Base-by-base conservation (phyloP, 2,329 filamentous ascomycete species). In the Apiospora marii region DNA sequence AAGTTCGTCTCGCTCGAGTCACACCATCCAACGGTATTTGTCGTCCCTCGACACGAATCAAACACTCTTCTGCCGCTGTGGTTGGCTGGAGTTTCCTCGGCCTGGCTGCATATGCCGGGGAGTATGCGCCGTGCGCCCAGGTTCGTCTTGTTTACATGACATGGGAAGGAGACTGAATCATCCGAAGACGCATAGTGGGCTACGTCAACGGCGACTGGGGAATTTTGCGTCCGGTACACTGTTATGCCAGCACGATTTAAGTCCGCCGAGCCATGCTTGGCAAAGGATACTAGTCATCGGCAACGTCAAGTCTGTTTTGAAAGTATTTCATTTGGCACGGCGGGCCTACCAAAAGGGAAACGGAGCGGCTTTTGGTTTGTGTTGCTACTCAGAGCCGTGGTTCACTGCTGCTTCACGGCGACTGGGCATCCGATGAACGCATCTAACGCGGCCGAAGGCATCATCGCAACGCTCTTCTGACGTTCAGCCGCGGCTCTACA, bases 1-100 rank as follows among this genome's bases (percentile, higher is more conserved):
- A n/a, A 37, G 58, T 64, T 64, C 58, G 58, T 64, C 58, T 64
- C 58, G 58, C 58, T 41, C 34, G 10, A 64, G 58, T 64, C 58
- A 41, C 58, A 64, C 58, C 58, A 64, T 64, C 10, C 58, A 22
- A 41, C 7, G 58, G 34, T 64, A 64, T 64, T 64, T 64, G 58
- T 64, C 58, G 58, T 64, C 58, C 58, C 58, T 64, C 13, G 34
- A 41, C 58, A 64, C 34, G 58, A 22, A 37, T 64, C 34, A 41
- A 64, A 64, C 58, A 41, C 58, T 41, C 58, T 41, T 41, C 30
- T 41, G 34, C 19, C 34, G 22, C 58, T 5, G 19, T 64, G 34
- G 41, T 64, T 64, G 58, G 58, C 34, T n/a, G 34, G 13, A 41
- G 58, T 34, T 8, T n/a, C 10, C 6, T 12, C 13, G 34, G 34